These are phyloP conservation scores for Chaetomium strumarium DNA, from an alignment of 2,329 filamentous ascomycete genomes.

Conservation along the genomic window DNA sequence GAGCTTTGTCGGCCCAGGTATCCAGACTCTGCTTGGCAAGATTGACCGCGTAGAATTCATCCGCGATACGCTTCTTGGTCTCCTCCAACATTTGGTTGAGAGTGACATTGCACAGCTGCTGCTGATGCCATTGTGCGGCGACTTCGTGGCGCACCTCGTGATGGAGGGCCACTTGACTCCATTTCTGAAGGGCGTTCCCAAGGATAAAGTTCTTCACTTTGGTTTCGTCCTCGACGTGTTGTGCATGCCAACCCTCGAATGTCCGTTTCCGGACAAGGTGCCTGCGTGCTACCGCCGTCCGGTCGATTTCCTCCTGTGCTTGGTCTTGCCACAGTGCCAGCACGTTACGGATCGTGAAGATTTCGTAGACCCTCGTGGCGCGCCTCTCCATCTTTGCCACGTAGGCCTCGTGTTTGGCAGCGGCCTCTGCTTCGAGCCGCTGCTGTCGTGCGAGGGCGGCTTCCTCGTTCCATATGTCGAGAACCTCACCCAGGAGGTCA, in stretches of 20 bases:
- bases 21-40: constrained; percentile 15
- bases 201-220: constrained; percentile 38
- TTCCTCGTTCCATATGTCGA: constrained; percentile 23
- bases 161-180: constrained; percentile 24
- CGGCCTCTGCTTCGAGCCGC: constrained; percentile 14
- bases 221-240: constrained; percentile 54
- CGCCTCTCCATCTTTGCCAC: constrained; percentile 46
- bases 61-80: constrained; percentile 25
- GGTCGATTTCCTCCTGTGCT: constrained; percentile 58
- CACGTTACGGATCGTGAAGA: constrained; percentile 58
- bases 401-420: constrained; percentile 27
- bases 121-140: constrained; percentile 29
- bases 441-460: constrained; percentile 6
- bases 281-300: constrained; percentile 61
- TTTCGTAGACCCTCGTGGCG: constrained; percentile 57
- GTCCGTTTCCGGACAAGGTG: constrained; percentile 65
- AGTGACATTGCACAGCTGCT: constrained; percentile 26
- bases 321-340: constrained; percentile 65
- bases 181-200: constrained; percentile 26
- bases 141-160: constrained; percentile 21
- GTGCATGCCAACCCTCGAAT: constrained; percentile 63
- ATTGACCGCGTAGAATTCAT: constrained; percentile 17
- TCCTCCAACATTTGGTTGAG: constrained; percentile 30
- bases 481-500: constrained; percentile 20
- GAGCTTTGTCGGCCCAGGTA: constrained; percentile 22